phyloP scores from a whole-genome alignment of 805 yeast genomes.

The Myxozyma vanderwaltii region DNA sequence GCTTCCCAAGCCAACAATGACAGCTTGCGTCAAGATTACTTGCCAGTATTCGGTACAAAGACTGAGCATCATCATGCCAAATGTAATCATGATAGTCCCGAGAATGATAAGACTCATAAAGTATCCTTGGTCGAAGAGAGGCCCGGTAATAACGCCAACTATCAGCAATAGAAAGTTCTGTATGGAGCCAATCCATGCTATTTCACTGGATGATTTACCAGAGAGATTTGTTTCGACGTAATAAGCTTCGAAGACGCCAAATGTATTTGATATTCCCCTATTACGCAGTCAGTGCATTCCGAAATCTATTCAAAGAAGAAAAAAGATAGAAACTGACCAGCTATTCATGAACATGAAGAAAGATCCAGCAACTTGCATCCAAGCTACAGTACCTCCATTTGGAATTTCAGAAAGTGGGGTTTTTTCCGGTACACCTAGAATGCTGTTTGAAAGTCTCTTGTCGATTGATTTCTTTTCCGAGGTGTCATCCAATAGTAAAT shows the following conservation, averaged over 20 bases:
- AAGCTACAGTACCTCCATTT: slow-evolving; percentile 26
- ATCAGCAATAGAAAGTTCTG: slow-evolving; percentile 38
- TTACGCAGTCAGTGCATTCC: too few relatives aligned
- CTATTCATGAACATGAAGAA: slow-evolving; percentile 24
- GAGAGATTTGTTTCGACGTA: slow-evolving; percentile 35
- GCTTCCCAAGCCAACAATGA: slow-evolving; percentile 51
- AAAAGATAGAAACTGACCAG: slow-evolving; percentile 15
- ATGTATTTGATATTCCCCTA: slow-evolving; percentile 49
- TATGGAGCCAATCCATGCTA: slow-evolving; percentile 43
- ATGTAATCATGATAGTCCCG: slow-evolving; percentile 35
- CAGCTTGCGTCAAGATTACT: slow-evolving; percentile 55
- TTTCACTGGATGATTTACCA: slow-evolving; percentile 35
- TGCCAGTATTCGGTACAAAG: slow-evolving; percentile 51
- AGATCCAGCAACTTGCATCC: slow-evolving; percentile 29
- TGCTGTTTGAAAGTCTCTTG: background rate
- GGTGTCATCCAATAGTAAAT: background rate
- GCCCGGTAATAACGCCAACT: slow-evolving; percentile 38
- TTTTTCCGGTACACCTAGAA: background rate
- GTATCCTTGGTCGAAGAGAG: slow-evolving; percentile 39
- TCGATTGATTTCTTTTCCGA: background rate
- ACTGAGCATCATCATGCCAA: slow-evolving; percentile 42
- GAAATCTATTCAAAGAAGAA: too few relatives aligned
- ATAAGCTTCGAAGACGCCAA: slow-evolving; percentile 39
- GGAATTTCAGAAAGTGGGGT: slow-evolving; percentile 12
- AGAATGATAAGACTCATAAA: slow-evolving; percentile 32